These are phyloP conservation scores for Amanita polypyramis DNA, from an alignment of 768 basidiomycete genomes.

Conservation along the genomic window DNA sequence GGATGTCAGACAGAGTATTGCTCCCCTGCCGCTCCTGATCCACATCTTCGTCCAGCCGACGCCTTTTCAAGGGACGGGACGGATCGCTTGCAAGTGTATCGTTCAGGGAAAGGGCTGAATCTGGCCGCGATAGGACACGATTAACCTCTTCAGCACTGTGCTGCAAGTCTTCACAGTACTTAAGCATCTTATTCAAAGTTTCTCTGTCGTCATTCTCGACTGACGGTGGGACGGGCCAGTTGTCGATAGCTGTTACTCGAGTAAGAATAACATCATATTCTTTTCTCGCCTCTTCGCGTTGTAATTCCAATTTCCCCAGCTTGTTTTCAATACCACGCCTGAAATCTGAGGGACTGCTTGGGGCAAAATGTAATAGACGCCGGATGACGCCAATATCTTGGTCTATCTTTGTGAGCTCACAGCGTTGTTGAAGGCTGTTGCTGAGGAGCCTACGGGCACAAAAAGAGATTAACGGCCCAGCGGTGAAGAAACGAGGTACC, in stretches of 20 bases:
- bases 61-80: constrained; percentile 18
- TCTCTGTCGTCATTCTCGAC: constrained; percentile 14
- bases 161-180: constrained; percentile 14
- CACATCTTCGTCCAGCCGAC: constrained; percentile 14
- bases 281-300: constrained; percentile 14
- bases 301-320: constrained; percentile 12
- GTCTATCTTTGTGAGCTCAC: constrained; percentile 11
- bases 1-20: constrained; percentile 11
- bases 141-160: constrained; percentile 15
- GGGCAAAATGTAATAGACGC: constrained; percentile 10
- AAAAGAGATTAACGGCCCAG: background rate
- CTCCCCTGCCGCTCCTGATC: constrained; percentile 3
- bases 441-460: constrained; percentile 6
- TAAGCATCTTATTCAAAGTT: constrained; percentile 13
- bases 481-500: background rate
- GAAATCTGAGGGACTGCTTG: constrained; percentile 10
- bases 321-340: constrained; percentile 10
- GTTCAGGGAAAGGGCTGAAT: background rate
- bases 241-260: constrained; percentile 15
- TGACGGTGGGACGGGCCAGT: constrained; percentile 19
- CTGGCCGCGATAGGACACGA: constrained; percentile 8
- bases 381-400: constrained; percentile 11
- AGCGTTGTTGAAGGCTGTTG: constrained; percentile 8
- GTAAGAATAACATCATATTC: constrained; percentile 11
- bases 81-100: constrained; percentile 11